Evolutionary conservation across 2,329 filamentous ascomycete genomes (phyloP).

Genomic region (Grosmannia clavigera): DNA sequence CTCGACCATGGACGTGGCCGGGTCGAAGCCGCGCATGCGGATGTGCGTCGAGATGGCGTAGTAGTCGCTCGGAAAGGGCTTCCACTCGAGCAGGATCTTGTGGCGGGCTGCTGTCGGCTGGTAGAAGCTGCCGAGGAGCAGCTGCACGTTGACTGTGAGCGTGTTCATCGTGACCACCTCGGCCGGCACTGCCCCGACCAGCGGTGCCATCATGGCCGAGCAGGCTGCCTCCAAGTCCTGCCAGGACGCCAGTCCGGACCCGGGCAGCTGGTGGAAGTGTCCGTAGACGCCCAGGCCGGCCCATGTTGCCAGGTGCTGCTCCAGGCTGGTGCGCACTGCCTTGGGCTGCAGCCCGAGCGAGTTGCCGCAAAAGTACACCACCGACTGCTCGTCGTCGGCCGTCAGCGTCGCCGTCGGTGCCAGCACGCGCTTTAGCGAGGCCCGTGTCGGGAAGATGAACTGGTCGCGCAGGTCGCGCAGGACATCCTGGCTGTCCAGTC

Average conservation of each 20-base stretch:
- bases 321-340: slow-evolving; percentile 50
- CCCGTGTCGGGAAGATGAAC: slow-evolving; percentile 66
- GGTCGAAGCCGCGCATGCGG: slow-evolving; percentile 53
- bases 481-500: slow-evolving; percentile 49
- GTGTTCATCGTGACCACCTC: slow-evolving; percentile 87
- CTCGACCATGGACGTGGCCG: slow-evolving; percentile 57
- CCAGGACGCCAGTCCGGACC: slow-evolving; percentile 59
- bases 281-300: slow-evolving; percentile 76
- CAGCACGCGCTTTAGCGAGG: slow-evolving; percentile 51
- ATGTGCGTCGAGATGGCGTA: slow-evolving; percentile 80
- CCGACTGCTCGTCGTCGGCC: slow-evolving; percentile 21
- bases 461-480: slow-evolving; percentile 50
- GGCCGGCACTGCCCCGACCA: slow-evolving; percentile 59
- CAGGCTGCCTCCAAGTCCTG: slow-evolving; percentile 68
- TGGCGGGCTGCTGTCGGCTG: slow-evolving; percentile 49
- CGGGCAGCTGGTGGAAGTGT: slow-evolving; percentile 59
- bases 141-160: slow-evolving; percentile 67
- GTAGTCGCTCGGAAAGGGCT: slow-evolving; percentile 83
- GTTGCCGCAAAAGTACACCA: slow-evolving; percentile 81
- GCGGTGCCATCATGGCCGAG: slow-evolving; percentile 53
- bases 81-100: slow-evolving; percentile 78
- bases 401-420: slow-evolving; percentile 18
- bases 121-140: slow-evolving; percentile 83
- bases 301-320: slow-evolving; percentile 71
- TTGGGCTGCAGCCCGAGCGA: slow-evolving; percentile 76